A percentile compares a stretch with the other conserved stretches of the same genome.
phyloP scores from a whole-genome alignment of 2,329 filamentous ascomycete species.

The Colletotrichum sp. region DNA sequence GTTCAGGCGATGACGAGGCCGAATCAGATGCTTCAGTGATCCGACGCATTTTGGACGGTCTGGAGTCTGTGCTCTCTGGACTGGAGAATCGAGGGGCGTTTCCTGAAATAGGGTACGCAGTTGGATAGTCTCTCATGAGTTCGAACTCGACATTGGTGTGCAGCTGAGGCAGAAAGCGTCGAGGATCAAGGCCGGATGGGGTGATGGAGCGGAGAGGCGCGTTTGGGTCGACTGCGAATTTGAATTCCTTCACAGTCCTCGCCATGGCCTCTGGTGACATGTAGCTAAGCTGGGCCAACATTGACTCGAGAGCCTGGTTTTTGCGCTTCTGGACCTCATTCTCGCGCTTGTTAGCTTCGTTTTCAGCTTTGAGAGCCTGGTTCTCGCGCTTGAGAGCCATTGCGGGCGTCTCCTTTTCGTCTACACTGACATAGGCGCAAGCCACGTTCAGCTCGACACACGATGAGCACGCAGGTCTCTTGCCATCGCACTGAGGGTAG shows the following conservation, averaged over 20 bases:
- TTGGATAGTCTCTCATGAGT: conserved; percentile 5
- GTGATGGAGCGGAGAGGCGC: conserved; percentile 3
- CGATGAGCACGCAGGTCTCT: conserved; percentile 22
- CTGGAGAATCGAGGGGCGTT: neutral
- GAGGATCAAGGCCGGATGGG: neutral
- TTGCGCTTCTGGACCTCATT: conserved; percentile 13
- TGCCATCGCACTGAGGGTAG: conserved; percentile 22
- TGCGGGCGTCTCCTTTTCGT: conserved; percentile 19
- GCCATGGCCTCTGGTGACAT: conserved; percentile 23
- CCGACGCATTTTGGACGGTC: conserved; percentile 7
- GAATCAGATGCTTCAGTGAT: neutral
- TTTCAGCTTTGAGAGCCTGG: conserved; percentile 22
- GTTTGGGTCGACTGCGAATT: conserved; percentile 25
- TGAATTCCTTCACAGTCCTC: conserved; percentile 24
- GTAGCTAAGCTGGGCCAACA: conserved; percentile 23
- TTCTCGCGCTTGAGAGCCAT: conserved; percentile 19
- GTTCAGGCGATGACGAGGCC: neutral
- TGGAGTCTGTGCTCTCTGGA: neutral
- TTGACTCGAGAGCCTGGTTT: neutral
- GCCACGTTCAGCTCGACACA: conserved; percentile 17
- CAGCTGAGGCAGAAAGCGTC: conserved; percentile 2
- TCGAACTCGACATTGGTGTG: conserved; percentile 15
- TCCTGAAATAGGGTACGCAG: conserved; percentile 3
- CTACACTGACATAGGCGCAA: conserved; percentile 22
- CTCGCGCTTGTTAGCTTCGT: neutral